Evolutionary conservation across 1,139 yeast species (phyloP), one percentile per base, ranked within the genome.

Genomic region (Candida sojae): DNA sequence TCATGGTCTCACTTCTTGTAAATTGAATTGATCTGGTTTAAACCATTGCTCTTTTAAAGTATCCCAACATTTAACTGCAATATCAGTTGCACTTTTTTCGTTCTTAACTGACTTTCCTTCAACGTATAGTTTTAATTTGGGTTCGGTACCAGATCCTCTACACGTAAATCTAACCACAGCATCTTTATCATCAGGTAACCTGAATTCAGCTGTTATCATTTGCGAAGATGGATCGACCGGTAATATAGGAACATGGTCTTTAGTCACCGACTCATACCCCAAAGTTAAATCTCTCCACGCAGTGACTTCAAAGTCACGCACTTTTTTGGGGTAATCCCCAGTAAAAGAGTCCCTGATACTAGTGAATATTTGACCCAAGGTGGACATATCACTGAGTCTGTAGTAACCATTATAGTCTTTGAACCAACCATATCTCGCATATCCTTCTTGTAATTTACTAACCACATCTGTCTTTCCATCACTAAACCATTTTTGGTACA

Each of bases 91-190:
- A 5, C 63, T 58, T 1, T 56, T 60, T 42, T 78, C 86, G 9
- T 58, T 55, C 5, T 63, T 57, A 0, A 55, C 50, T 0, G 88
- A 78, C 37, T 67, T 68, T 0, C 96, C 96, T 63, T 93, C 98
- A 39, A 93, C 85, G 67, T 93, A 93, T 1, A 92, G 89, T 65
- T 93, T 93, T 53, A 93, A 72, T 61, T 93, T 93, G 3, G 98
- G 98, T 63, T 93, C 99, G 0, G 99, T 93, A 8, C 99, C 99
- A 4, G 97, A 89, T 0, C 98, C 97, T 45, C 99, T 77, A 44
- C 89, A 84, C 0, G 98, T 92, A 62, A 92, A 86, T 39, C 96
- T 71, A 1, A 90, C 82, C 21, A 56, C 54, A 35, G 71, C 79
- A 3, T 53, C 57, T 1, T 53, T 51, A 9, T 60, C 63, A n/a